Evolutionary conservation across 2,329 filamentous ascomycete species (phyloP).

Genomic region (Coniochaeta hoffmannii): DNA sequence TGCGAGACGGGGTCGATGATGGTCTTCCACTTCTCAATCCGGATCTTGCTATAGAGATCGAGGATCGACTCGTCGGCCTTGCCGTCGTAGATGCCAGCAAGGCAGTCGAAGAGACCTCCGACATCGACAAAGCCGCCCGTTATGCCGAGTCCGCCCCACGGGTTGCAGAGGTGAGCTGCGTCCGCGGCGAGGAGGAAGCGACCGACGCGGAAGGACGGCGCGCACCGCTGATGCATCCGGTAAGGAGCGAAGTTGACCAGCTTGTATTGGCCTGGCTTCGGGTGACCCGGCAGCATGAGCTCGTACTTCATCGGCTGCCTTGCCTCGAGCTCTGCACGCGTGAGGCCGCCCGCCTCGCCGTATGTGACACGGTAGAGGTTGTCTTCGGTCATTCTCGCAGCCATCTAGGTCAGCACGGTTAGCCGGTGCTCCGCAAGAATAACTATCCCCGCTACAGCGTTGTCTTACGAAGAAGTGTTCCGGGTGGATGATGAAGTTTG

Average conservation of each 20-base stretch:
- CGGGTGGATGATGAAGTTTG: slow-evolving; percentile 55
- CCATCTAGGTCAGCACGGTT: slow-evolving; percentile 34
- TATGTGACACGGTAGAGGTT: slow-evolving; percentile 59
- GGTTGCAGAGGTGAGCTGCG: slow-evolving; percentile 50
- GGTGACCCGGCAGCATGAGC: slow-evolving; percentile 50
- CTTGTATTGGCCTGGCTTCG: slow-evolving; percentile 49
- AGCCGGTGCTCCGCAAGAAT: neutral
- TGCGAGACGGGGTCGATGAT: slow-evolving; percentile 35
- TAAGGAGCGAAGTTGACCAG: slow-evolving; percentile 52
- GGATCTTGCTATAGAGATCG: slow-evolving; percentile 36
- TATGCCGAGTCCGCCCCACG: slow-evolving; percentile 53
- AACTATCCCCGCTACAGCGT: neutral
- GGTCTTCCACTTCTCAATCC: slow-evolving; percentile 36
- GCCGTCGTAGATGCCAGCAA: slow-evolving; percentile 37
- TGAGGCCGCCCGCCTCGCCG: slow-evolving; percentile 47
- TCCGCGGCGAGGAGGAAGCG: slow-evolving; percentile 51
- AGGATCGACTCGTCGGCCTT: slow-evolving; percentile 34
- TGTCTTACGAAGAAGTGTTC: slow-evolving; percentile 41
- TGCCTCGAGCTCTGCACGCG: slow-evolving; percentile 41
- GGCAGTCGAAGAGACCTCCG: slow-evolving; percentile 52
- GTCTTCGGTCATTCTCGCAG: slow-evolving; percentile 49
- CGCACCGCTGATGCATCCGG: slow-evolving; percentile 54
- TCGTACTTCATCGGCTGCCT: slow-evolving; percentile 49
- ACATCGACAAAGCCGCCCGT: slow-evolving; percentile 59
- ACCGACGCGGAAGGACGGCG: slow-evolving; percentile 48